Percentiles rank a stretch among this genome's conserved stretches.
phyloP scores from a whole-genome alignment of 352 stramenopile genomes.

The Phytophthora sp. region DNA sequence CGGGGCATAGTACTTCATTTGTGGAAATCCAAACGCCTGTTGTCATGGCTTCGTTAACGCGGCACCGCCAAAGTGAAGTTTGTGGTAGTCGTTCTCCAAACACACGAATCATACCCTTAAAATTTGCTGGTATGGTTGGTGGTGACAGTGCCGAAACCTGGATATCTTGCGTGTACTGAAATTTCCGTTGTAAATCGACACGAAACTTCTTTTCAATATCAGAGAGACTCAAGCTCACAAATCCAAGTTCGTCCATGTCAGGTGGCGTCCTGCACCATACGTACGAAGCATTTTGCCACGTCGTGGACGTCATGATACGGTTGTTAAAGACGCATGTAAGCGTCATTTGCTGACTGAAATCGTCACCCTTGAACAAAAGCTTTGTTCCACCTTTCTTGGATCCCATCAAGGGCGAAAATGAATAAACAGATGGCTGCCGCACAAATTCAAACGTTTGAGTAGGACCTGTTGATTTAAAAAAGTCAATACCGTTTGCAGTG shows the following conservation, averaged over 20 bases:
- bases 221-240: constrained; percentile 28
- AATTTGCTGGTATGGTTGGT: constrained; percentile 39
- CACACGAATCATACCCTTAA: constrained; percentile 37
- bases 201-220: constrained; percentile 25
- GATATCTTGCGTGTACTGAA: constrained; percentile 36
- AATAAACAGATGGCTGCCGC: constrained; percentile 18
- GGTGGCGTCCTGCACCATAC: constrained; percentile 32
- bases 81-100: constrained; percentile 26
- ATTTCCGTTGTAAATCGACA: constrained; percentile 29
- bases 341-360: constrained; percentile 23
- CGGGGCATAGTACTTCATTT: constrained; percentile 34
- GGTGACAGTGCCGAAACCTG: constrained; percentile 19
- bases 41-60: constrained; percentile 9
- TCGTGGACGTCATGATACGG: constrained; percentile 8
- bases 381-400: constrained; percentile 41
- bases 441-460: constrained; percentile 33
- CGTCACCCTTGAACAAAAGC: constrained; percentile 33
- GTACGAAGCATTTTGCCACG: constrained; percentile 35
- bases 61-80: constrained; percentile 34
- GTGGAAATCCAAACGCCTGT: constrained; percentile 32
- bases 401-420: constrained; percentile 37
- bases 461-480: constrained; percentile 20
- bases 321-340: constrained; percentile 46
- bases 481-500: constrained; percentile 53
- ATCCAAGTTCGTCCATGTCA: not conserved